Percentiles rank a stretch among this genome's conserved stretches.
phyloP scores from a whole-genome alignment of 2,329 filamentous ascomycete genomes.

The Fusarium caatingaense region DNA sequence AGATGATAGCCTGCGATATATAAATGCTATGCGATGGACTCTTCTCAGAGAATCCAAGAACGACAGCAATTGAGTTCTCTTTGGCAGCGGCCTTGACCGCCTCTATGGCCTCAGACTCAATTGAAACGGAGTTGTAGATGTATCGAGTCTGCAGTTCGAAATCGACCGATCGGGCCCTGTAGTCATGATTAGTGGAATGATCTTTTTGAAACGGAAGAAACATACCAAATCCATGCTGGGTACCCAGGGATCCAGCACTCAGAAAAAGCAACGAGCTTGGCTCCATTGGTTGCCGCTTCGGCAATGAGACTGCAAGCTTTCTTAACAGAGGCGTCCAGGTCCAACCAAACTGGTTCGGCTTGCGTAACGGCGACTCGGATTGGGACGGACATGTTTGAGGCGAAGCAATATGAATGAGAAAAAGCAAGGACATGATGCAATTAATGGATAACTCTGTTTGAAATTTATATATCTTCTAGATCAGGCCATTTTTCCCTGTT shows the following conservation, averaged over 20 bases:
- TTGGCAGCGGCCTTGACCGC: conserved; percentile 50
- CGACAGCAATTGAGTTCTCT: conserved; percentile 54
- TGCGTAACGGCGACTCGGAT: conserved; percentile 43
- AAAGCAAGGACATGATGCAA: neutral
- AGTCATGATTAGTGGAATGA: neutral
- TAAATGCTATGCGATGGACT: conserved; percentile 53
- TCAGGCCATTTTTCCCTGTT: neutral
- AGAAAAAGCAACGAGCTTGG: conserved; percentile 65
- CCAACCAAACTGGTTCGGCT: conserved; percentile 45
- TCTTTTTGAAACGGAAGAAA: neutral
- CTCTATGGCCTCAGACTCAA: conserved; percentile 56
- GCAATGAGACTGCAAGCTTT: conserved; percentile 42
- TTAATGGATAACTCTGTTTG: neutral
- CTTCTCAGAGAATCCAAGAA: conserved; percentile 58
- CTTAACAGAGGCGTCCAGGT: conserved; percentile 39
- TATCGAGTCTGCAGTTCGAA: conserved; percentile 46
- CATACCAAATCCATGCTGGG: conserved; percentile 56
- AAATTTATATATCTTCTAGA: neutral
- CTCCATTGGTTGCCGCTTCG: conserved; percentile 55
- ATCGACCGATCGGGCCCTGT: conserved; percentile 41
- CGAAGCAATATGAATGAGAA: neutral
- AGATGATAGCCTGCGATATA: conserved; percentile 60
- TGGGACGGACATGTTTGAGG: conserved; percentile 16
- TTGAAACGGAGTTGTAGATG: conserved; percentile 55
- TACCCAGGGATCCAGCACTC: conserved; percentile 67